These are phyloP conservation scores for Tubosaeta sp. DNA, from an alignment of 768 basidiomycete genomes.

Conservation along the genomic window DNA sequence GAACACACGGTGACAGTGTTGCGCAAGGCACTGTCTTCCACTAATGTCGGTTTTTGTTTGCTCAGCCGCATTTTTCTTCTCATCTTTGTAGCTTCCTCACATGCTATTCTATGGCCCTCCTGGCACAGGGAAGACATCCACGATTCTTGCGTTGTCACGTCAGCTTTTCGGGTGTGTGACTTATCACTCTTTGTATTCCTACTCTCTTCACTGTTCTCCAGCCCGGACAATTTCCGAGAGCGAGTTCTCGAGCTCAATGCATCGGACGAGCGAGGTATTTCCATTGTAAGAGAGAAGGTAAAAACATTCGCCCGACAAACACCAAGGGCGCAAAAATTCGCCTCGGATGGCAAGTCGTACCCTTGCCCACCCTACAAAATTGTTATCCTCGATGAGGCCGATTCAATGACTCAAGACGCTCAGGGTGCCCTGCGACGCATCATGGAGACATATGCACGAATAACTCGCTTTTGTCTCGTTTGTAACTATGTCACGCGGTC, in stretches of 20 bases:
- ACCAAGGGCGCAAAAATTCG: slow-evolving; percentile 66
- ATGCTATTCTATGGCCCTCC: slow-evolving; percentile 99
- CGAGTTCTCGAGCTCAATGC: slow-evolving; percentile 97
- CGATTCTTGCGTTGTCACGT: slow-evolving; percentile 88
- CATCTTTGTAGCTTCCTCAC: slow-evolving; percentile 77
- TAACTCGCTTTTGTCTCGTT: slow-evolving; percentile 95
- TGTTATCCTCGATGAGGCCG: slow-evolving; percentile 97
- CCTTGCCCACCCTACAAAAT: slow-evolving; percentile 99
- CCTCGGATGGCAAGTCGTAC: slow-evolving; percentile 80
- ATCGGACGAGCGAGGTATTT: slow-evolving; percentile 96
- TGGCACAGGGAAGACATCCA: slow-evolving; percentile 97
- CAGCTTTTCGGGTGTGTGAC: slow-evolving; percentile 85
- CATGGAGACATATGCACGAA: slow-evolving; percentile 98
- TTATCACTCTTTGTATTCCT: background rate
- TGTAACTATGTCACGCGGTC: slow-evolving; percentile 99
- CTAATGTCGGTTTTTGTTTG: slow-evolving; percentile 62
- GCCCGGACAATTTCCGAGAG: slow-evolving; percentile 90
- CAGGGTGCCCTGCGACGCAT: slow-evolving; percentile 96
- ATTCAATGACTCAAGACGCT: slow-evolving; percentile 99
- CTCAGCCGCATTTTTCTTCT: background rate
- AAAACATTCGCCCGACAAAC: slow-evolving; percentile 96
- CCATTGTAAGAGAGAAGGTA: slow-evolving; percentile 96
- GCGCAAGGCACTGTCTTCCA: slow-evolving; percentile 82
- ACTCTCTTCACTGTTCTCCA: slow-evolving; percentile 27
- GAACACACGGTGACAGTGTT: slow-evolving; percentile 94